phyloP scores from a whole-genome alignment of 129 eudicot genomes.

The Calendula officinalis region DNA sequence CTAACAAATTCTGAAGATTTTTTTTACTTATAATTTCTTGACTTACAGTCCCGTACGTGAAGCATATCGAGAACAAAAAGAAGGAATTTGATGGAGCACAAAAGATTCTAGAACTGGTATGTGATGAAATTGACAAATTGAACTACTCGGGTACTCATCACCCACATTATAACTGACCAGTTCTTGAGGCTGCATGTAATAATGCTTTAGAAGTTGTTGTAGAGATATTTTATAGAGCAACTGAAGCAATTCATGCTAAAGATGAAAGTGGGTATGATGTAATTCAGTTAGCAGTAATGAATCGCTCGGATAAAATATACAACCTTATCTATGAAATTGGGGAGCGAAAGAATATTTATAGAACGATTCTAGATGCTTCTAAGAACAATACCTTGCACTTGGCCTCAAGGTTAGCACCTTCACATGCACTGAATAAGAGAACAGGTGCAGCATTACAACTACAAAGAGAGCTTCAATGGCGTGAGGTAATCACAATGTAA shows the following conservation, averaged over 20 bases:
- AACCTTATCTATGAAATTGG: conserved; percentile 13
- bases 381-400: conserved; percentile 28
- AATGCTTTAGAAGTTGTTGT: conserved; percentile 20
- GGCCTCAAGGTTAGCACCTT: conserved; percentile 24
- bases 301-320: conserved; percentile 27
- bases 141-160: not conserved
- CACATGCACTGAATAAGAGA: not conserved
- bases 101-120: conserved; percentile 6
- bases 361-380: conserved; percentile 9
- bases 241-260: not conserved
- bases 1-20: not conserved
- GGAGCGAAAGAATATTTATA: conserved; percentile 1
- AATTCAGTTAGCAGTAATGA: conserved; percentile 21
- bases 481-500: conserved; percentile 7
- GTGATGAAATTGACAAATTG: conserved; percentile 4
- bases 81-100: not conserved
- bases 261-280: conserved; percentile 16
- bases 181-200: conserved; percentile 29
- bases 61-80: not conserved
- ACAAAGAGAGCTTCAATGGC: conserved; percentile 36
- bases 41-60: not conserved
- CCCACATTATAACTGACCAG: not conserved
- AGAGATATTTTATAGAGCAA: conserved; percentile 6
- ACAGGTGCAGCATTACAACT: conserved; percentile 33
- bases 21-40: not conserved